phyloP scores from a whole-genome alignment of 2,329 filamentous ascomycete genomes.

The Diaporthe ilicicola region DNA sequence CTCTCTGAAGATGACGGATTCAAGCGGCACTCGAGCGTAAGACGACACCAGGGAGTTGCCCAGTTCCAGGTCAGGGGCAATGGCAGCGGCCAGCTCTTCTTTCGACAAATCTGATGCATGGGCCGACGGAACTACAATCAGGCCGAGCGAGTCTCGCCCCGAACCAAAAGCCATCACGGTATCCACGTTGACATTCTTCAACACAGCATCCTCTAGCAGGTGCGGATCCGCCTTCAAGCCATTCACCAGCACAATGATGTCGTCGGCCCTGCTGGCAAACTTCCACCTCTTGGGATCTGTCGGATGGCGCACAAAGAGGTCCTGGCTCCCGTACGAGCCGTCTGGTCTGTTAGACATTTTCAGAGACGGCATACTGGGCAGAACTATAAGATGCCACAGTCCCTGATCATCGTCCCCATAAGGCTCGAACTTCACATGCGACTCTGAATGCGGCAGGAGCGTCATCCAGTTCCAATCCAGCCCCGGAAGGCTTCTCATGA shows the following conservation, averaged over 20 bases:
- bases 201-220: conserved; percentile 1
- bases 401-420: conserved; percentile 12
- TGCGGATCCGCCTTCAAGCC: conserved; percentile 45
- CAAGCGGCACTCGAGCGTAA: not conserved
- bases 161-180: conserved; percentile 16
- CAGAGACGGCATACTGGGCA: not conserved
- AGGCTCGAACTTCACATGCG: conserved; percentile 11
- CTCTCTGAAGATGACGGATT: conserved; percentile 14
- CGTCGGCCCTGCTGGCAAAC: conserved; percentile 48
- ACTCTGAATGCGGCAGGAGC: not conserved
- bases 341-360: conserved; percentile 14
- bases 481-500: not conserved
- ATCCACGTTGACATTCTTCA: not conserved
- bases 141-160: conserved; percentile 14
- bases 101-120: not conserved
- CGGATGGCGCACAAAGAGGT: conserved; percentile 41
- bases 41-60: conserved; percentile 13
- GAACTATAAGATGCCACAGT: conserved; percentile 11
- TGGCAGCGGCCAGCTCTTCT: not conserved
- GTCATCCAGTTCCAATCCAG: conserved; percentile 9
- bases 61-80: not conserved
- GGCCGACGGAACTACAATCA: conserved; percentile 3
- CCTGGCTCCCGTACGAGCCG: conserved; percentile 18
- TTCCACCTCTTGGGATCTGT: conserved; percentile 48
- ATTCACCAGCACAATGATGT: conserved; percentile 48